Evolutionary conservation across 495 filamentous ascomycete genomes (phyloP).

Genomic region (Xylaria castorea): DNA sequence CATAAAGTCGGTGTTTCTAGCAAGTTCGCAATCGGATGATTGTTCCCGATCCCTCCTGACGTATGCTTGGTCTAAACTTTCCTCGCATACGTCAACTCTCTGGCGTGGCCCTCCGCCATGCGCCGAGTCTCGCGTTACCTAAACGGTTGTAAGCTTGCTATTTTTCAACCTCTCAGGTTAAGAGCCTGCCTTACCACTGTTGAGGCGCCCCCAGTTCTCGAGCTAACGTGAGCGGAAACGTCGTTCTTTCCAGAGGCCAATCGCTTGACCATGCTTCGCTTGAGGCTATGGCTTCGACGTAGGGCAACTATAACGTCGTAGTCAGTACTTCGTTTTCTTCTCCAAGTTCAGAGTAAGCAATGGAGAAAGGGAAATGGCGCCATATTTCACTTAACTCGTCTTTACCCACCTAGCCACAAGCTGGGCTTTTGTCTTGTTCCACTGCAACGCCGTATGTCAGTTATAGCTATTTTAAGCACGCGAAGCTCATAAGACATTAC

Average conservation of each 20-base stretch:
- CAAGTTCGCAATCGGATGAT: constrained; percentile 26
- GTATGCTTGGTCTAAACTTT: constrained; percentile 32
- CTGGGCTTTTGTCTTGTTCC: constrained; percentile 33
- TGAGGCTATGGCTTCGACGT: constrained; percentile 32
- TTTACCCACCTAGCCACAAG: constrained; percentile 36
- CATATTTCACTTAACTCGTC: constrained; percentile 25
- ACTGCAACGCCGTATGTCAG: constrained; percentile 5
- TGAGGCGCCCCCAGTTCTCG: constrained; percentile 33
- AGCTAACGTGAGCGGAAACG: constrained; percentile 20
- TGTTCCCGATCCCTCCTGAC: constrained; percentile 30
- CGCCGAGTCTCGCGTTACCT: constrained; percentile 25
- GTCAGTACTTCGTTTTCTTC: background rate
- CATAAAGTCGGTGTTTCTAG: constrained; percentile 36
- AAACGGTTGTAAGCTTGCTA: background rate
- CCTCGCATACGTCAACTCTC: constrained; percentile 33
- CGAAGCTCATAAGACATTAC: background rate
- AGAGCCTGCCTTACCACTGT: constrained; percentile 31
- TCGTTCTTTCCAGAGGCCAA: constrained; percentile 30
- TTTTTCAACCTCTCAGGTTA: constrained; percentile 7
- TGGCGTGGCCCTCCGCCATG: constrained; percentile 33
- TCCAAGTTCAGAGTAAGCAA: background rate
- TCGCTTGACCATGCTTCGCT: constrained; percentile 42
- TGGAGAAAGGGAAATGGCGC: background rate
- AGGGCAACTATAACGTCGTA: background rate
- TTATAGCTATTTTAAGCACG: background rate